These are phyloP conservation scores for Trypanosoma brucei DNA, from an alignment of 208 protist genomes.

Conservation along the genomic window DNA sequence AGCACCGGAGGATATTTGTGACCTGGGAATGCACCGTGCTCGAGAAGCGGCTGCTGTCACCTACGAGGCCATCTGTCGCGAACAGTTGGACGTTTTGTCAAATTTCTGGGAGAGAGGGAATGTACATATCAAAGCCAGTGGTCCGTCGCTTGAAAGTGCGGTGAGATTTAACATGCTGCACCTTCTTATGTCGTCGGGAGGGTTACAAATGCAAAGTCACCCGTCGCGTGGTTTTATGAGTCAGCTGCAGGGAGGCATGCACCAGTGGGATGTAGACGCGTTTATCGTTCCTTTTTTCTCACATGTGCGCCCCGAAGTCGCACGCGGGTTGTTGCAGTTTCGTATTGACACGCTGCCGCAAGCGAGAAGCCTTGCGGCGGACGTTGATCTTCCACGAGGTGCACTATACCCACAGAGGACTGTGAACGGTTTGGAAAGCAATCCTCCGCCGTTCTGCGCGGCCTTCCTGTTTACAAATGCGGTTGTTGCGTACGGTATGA, in stretches of 20 bases:
- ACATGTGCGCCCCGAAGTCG: conserved; percentile 69
- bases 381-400: conserved; percentile 78
- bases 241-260: conserved; percentile 59
- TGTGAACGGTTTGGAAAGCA: conserved; percentile 72
- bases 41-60: conserved; percentile 47
- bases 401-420: conserved; percentile 82
- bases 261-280: conserved; percentile 88
- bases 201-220: conserved; percentile 33
- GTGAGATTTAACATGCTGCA: conserved; percentile 87
- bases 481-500: conserved; percentile 71
- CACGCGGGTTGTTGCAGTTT: conserved; percentile 77
- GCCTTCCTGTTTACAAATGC: conserved; percentile 86
- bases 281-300: conserved; percentile 81
- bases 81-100: conserved; percentile 56
- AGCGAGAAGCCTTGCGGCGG: conserved; percentile 61
- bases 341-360: conserved; percentile 75
- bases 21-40: conserved; percentile 58
- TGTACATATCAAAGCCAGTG: conserved; percentile 44
- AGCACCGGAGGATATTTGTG: conserved; percentile 73
- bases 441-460: conserved; percentile 52
- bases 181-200: conserved; percentile 53
- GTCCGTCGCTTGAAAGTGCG: conserved; percentile 56
- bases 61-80: conserved; percentile 56
- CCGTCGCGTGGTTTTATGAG: conserved; percentile 73
- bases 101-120: conserved; percentile 72